Conservation (phyloP, 129 eudicot genomes). For the Ambrosia artemisiifolia region DNA sequence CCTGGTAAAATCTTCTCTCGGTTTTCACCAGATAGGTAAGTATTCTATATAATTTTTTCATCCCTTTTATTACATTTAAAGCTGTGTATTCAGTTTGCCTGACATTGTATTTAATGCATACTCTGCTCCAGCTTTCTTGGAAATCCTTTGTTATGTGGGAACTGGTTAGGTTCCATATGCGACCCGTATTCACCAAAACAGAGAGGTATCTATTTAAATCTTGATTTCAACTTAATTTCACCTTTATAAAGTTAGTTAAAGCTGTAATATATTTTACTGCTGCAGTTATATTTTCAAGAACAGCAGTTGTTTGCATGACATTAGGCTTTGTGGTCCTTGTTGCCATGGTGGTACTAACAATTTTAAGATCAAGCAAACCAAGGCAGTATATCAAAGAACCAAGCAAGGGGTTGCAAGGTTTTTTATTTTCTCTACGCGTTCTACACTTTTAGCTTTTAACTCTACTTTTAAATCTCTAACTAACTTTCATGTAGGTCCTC, state of each 20-base stretch:
- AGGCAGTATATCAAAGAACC: conserved; percentile 36
- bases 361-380: conserved; percentile 57
- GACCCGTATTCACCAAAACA: conserved; percentile 55
- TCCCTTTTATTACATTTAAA: background rate
- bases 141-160: conserved; percentile 72
- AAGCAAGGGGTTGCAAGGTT: conserved; percentile 52
- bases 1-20: conserved; percentile 56
- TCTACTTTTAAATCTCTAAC: background rate
- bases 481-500: conserved; percentile 40
- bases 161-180: conserved; percentile 83
- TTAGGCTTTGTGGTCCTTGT: conserved; percentile 57
- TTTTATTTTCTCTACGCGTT: background rate
- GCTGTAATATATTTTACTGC: background rate
- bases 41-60: background rate
- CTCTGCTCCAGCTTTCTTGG: conserved; percentile 66
- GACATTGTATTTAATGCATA: background rate
- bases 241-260: background rate
- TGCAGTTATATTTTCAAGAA: conserved; percentile 60
- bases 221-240: background rate
- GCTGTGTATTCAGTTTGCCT: background rate
- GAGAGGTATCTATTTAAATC: conserved; percentile 37
- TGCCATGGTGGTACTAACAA: conserved; percentile 49
- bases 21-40: conserved; percentile 74
- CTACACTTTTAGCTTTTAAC: background rate
- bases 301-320: conserved; percentile 57